A percentile compares a stretch with the other conserved stretches of the same genome.
Conservation (phyloP, 2,329 filamentous ascomycete species). For the Cladophialophora psammophila region DNA sequence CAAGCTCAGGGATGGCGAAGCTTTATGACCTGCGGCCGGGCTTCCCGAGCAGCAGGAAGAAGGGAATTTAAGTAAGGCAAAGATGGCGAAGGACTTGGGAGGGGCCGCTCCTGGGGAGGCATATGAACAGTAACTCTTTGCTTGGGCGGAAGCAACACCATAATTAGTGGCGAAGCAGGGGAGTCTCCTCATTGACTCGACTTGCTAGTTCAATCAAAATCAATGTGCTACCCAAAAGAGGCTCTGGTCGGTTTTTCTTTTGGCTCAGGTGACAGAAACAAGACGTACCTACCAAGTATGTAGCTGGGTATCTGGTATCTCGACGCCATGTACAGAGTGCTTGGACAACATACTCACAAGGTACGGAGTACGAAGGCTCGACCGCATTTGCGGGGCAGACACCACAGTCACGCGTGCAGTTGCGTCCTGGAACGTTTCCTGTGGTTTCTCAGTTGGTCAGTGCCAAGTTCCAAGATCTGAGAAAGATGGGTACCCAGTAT, state of each 20-base stretch:
- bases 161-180: slow-evolving; percentile 31
- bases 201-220: slow-evolving; percentile 35
- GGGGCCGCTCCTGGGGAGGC: slow-evolving; percentile 41
- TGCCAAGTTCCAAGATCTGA: background rate
- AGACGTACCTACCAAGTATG: too few species aligned
- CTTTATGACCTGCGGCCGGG: slow-evolving; percentile 16
- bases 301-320: background rate
- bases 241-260: background rate
- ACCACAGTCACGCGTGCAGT: background rate
- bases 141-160: slow-evolving; percentile 31
- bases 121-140: slow-evolving; percentile 35
- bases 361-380: too few species aligned
- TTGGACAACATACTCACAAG: too few species aligned
- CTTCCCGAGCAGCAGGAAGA: slow-evolving; percentile 3
- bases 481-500: too few species aligned
- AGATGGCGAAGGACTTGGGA: slow-evolving; percentile 40
- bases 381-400: background rate
- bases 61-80: slow-evolving; percentile 14
- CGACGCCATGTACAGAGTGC: background rate
- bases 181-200: slow-evolving; percentile 24
- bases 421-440: background rate
- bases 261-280: background rate
- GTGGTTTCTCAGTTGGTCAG: too few species aligned
- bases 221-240: slow-evolving; percentile 36
- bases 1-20: slow-evolving; percentile 12